These are phyloP conservation scores for Lipomyces yamadae DNA, from an alignment of 805 yeast genomes.

Conservation along the genomic window DNA sequence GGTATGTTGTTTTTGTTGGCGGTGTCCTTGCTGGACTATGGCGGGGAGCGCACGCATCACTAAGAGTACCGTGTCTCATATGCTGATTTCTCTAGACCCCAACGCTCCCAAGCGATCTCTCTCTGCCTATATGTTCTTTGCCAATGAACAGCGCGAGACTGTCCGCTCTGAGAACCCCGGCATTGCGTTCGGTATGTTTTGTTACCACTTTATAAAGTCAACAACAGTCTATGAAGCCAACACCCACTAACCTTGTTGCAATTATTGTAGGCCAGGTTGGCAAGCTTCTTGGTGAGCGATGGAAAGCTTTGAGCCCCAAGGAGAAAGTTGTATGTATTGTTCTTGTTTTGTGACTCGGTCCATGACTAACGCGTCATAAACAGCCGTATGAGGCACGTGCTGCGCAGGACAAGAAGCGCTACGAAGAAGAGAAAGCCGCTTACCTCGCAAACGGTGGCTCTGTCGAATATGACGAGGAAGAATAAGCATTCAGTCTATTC, in stretches of 20 bases:
- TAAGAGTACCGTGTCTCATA: not conserved
- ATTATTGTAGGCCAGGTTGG: conserved; percentile 70
- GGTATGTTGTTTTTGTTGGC: conserved; percentile 21
- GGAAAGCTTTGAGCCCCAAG: conserved; percentile 87
- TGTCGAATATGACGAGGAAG: conserved; percentile 42
- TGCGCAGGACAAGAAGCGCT: conserved; percentile 95
- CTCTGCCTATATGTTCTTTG: conserved; percentile 98
- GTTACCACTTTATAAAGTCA: not conserved
- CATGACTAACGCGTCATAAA: not conserved
- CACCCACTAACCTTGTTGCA: conserved; percentile 1
- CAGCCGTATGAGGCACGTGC: conserved; percentile 91
- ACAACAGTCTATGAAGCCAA: not conserved
- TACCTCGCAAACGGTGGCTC: conserved; percentile 58
- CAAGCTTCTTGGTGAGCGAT: conserved; percentile 89
- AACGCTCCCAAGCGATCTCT: conserved; percentile 99
- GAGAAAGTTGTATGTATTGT: conserved; percentile 57
- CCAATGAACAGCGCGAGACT: conserved; percentile 94
- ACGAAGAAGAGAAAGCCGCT: conserved; percentile 93
- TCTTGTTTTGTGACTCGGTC: not conserved
- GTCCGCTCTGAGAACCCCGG: conserved; percentile 97
- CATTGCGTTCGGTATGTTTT: conserved; percentile 71
- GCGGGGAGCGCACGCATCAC: too few species aligned
- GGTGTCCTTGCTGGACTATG: too few species aligned
- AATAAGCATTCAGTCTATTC: conserved; percentile 22
- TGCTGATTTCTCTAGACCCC: conserved; percentile 60